Percentiles rank a stretch among this genome's conserved stretches.
These are phyloP conservation scores for Coemansia sp. DNA, from an alignment of 192 early-diverging fungal genomes.

Conservation along the genomic window DNA sequence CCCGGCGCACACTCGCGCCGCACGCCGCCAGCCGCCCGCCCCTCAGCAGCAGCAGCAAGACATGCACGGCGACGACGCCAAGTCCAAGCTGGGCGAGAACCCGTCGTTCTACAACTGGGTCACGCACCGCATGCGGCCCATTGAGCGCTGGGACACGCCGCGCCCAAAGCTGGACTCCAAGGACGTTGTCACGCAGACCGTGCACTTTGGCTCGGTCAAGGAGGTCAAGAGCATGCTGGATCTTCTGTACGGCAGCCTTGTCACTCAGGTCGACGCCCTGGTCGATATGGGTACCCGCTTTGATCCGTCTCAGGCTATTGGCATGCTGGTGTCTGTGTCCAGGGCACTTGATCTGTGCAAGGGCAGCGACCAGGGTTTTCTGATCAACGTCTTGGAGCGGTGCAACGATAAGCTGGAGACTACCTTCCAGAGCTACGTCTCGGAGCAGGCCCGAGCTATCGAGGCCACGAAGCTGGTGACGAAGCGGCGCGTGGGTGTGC, in stretches of 20 bases:
- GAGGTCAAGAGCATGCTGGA: conserved; percentile 77
- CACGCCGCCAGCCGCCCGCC: conserved; percentile 12
- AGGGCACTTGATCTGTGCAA: conserved; percentile 67
- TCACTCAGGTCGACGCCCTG: conserved; percentile 70
- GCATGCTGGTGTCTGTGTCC: conserved; percentile 86
- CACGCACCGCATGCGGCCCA: conserved; percentile 38
- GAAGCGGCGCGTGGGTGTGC: conserved; percentile 86
- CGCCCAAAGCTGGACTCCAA: conserved; percentile 48
- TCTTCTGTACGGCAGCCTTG: conserved; percentile 74
- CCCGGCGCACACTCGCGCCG: conserved; percentile 43
- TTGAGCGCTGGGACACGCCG: conserved; percentile 40
- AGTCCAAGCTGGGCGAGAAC: conserved; percentile 24
- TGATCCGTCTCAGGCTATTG: conserved; percentile 73
- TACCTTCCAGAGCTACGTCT: conserved; percentile 82
- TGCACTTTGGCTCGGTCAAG: conserved; percentile 53
- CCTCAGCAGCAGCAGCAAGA: neutral
- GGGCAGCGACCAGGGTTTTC: conserved; percentile 73
- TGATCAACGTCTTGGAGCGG: conserved; percentile 67
- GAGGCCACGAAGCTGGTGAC: conserved; percentile 90
- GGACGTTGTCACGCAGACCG: conserved; percentile 39
- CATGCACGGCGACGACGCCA: conserved; percentile 8
- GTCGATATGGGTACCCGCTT: conserved; percentile 78
- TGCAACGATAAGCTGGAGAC: conserved; percentile 65
- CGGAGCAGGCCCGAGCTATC: conserved; percentile 87
- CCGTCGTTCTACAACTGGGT: conserved; percentile 56